Conservation (phyloP, 139 green algal genomes). For the Bryopsis sp. region DNA sequence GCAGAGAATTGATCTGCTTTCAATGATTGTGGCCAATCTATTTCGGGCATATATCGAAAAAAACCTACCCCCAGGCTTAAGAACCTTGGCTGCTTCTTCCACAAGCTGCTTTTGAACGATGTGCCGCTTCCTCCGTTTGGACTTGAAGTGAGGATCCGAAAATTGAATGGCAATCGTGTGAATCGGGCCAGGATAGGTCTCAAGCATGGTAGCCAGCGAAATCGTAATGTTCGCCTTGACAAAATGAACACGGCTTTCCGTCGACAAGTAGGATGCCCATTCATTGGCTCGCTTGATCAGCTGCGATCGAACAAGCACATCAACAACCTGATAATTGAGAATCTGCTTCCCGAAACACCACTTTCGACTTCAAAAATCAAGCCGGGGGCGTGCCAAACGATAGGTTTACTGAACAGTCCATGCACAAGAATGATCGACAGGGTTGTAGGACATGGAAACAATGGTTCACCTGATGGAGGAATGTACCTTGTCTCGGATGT, state of each 20-base stretch:
- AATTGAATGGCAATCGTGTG: slow-evolving; percentile 49
- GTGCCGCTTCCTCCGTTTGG: slow-evolving; percentile 51
- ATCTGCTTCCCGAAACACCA: too few species aligned
- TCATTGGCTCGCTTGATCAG: slow-evolving; percentile 44
- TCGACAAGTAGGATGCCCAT: slow-evolving; percentile 36
- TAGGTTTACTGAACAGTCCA: too few species aligned
- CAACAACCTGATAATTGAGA: too few species aligned
- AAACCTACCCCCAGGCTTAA: slow-evolving; percentile 21
- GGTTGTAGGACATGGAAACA: not conserved
- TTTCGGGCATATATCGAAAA: too few species aligned
- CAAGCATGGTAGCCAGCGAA: slow-evolving; percentile 39
- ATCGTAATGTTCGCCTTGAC: slow-evolving; percentile 54
- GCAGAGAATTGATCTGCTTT: too few species aligned
- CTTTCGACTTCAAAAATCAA: too few species aligned
- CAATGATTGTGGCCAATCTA: too few species aligned
- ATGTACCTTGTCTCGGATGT: slow-evolving; percentile 38
- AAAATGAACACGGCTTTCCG: slow-evolving; percentile 40
- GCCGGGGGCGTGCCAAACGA: too few species aligned
- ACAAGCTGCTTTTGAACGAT: slow-evolving; percentile 52
- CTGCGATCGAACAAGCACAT: slow-evolving; percentile 16
- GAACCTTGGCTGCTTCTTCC: slow-evolving; percentile 13
- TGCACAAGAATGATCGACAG: too few species aligned
- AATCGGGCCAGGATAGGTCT: slow-evolving; percentile 40
- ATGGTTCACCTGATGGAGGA: not conserved
- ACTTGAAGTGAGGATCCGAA: slow-evolving; percentile 76